A percentile compares a stretch with the other conserved stretches of the same genome.
Evolutionary conservation across 1,139 yeast genomes (phyloP).

Genomic region (Blastobotrys arbuscula): DNA sequence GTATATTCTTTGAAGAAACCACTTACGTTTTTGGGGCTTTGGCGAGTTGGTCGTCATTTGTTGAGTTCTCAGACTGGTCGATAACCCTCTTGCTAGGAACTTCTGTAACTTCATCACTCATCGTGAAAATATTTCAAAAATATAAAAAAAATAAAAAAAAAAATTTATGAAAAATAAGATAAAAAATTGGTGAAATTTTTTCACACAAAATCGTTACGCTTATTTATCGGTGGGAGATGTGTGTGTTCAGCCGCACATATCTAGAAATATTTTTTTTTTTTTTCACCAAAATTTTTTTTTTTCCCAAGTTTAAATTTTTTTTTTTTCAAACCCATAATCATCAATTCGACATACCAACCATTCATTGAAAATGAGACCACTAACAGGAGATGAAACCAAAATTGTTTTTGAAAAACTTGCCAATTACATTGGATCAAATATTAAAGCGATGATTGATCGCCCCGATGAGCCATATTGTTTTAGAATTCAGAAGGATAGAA

Average conservation of each 20-base stretch:
- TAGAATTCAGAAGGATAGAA: constrained; percentile 93
- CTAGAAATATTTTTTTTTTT: not conserved
- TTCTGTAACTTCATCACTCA: not conserved
- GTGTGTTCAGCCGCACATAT: not conserved
- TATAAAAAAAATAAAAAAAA: not conserved
- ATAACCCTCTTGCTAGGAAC: not conserved
- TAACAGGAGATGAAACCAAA: constrained; percentile 95
- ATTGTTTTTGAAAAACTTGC: constrained; percentile 95
- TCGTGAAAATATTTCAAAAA: not conserved
- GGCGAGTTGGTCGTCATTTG: not conserved
- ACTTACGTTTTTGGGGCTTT: not conserved
- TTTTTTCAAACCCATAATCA: not conserved
- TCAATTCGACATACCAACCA: not conserved
- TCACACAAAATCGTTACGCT: too few species aligned
- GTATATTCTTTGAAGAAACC: not conserved
- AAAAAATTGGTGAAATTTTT: too few species aligned
- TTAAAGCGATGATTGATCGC: constrained; percentile 79
- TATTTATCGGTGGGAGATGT: too few species aligned
- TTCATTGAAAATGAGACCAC: constrained; percentile 71
- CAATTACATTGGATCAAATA: constrained; percentile 91
- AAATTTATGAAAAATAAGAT: too few species aligned
- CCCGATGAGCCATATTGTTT: constrained; percentile 90
- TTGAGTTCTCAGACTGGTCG: not conserved
- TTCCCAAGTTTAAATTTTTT: not conserved
- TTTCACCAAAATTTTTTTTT: not conserved